These are phyloP conservation scores for Pseudonitzschia pungens DNA, from an alignment of 108 stramenopile species.

Conservation along the genomic window DNA sequence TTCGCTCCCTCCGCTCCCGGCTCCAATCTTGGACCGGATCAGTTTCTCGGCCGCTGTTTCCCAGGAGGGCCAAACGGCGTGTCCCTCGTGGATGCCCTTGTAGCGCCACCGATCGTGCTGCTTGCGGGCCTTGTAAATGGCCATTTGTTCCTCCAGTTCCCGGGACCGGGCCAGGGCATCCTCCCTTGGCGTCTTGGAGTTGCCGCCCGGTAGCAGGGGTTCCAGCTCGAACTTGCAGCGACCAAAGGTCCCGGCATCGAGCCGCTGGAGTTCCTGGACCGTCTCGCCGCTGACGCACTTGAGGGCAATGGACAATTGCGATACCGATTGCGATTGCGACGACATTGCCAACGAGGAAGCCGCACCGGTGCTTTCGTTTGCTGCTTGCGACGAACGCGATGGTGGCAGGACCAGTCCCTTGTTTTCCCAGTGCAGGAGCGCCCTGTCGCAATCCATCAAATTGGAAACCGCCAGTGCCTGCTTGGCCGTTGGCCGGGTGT, in stretches of 20 bases:
- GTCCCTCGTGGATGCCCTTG: conserved; percentile 53
- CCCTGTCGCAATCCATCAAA: conserved; percentile 26
- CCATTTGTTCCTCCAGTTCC: not conserved
- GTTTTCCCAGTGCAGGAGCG: conserved; percentile 32
- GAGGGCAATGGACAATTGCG: conserved; percentile 14
- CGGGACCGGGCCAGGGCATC: not conserved
- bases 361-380: no score
- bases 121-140: conserved; percentile 32
- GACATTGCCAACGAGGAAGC: no score
- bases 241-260: conserved; percentile 34
- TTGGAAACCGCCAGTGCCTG: not conserved
- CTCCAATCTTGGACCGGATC: conserved; percentile 5
- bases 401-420: conserved; percentile 12
- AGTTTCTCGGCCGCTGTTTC: conserved; percentile 27
- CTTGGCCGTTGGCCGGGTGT: not conserved
- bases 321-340: no score
- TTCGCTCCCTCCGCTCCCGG: not conserved
- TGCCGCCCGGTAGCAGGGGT: conserved; percentile 22
- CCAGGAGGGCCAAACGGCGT: conserved; percentile 54
- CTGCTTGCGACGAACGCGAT: no score
- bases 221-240: conserved; percentile 39
- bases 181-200: no score
- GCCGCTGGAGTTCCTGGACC: conserved; percentile 26
- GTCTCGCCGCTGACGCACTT: conserved; percentile 39
- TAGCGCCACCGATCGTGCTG: conserved; percentile 47